Evolutionary conservation across 345 rosid species (phyloP).

Genomic region (Physaria fendleri): DNA sequence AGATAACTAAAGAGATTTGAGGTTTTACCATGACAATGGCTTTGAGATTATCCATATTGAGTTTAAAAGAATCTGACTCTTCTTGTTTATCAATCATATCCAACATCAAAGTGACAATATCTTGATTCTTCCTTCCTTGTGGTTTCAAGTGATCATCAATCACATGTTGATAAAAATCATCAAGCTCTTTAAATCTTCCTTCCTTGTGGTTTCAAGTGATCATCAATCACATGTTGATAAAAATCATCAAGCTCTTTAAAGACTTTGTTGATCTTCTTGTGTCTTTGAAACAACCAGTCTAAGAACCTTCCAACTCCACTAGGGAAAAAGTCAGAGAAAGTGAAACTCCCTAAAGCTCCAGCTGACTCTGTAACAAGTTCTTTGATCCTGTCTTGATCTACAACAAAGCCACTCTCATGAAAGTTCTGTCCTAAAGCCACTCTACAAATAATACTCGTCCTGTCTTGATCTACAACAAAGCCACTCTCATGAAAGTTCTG

Average conservation of each 20-base stretch:
- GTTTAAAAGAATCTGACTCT: background rate
- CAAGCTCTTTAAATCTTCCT: too few relatives aligned
- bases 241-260: too few relatives aligned
- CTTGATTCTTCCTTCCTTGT: conserved; percentile 17
- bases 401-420: conserved; percentile 18
- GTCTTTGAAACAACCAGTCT: conserved; percentile 34
- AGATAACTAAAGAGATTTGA: background rate
- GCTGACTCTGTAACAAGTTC: conserved; percentile 29
- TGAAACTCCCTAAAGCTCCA: conserved; percentile 30
- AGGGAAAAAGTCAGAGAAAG: conserved; percentile 41
- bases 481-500: conserved; percentile 29
- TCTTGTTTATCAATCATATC: conserved; percentile 5
- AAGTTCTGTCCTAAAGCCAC: conserved; percentile 40
- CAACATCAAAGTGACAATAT: conserved; percentile 27
- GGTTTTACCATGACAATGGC: conserved; percentile 23
- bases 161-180: conserved; percentile 35
- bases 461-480: conserved; percentile 8
- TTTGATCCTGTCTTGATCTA: conserved; percentile 20
- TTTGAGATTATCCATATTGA: conserved; percentile 14
- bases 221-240: too few relatives aligned
- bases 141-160: conserved; percentile 46
- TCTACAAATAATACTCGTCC: conserved; percentile 29
- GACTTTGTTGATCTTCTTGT: conserved; percentile 27
- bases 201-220: too few relatives aligned
- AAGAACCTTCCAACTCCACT: conserved; percentile 26